phyloP scores from a whole-genome alignment of 768 basidiomycete genomes.

The Boletus tomentosulus region DNA sequence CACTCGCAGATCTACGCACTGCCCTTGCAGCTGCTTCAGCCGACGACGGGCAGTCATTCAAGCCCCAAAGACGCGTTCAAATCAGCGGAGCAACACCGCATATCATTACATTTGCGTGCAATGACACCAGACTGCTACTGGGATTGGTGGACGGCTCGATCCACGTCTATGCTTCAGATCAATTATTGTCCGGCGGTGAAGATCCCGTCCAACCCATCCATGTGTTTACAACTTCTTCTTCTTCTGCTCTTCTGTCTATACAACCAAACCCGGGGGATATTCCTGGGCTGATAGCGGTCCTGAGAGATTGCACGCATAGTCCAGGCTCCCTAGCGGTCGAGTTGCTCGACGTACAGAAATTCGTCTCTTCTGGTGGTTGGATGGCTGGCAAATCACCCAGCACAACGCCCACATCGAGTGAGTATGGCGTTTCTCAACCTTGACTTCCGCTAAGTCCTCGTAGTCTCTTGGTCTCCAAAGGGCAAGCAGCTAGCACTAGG shows the following conservation, averaged over 20 bases:
- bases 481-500: constrained; percentile 82
- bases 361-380: constrained; percentile 49
- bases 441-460: constrained; percentile 7
- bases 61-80: constrained; percentile 48
- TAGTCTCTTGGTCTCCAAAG: constrained; percentile 84
- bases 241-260: constrained; percentile 49
- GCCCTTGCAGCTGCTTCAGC: constrained; percentile 43
- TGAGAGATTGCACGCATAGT: constrained; percentile 37
- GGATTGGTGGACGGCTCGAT: constrained; percentile 58
- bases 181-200: constrained; percentile 44
- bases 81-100: constrained; percentile 46
- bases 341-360: constrained; percentile 52
- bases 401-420: constrained; percentile 56
- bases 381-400: constrained; percentile 45
- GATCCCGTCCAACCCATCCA: constrained; percentile 45
- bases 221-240: constrained; percentile 40
- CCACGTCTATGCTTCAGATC: constrained; percentile 53
- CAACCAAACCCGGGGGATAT: constrained; percentile 60
- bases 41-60: constrained; percentile 40
- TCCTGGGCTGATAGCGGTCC: constrained; percentile 55
- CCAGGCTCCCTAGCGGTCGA: constrained; percentile 47
- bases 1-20: constrained; percentile 56
- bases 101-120: constrained; percentile 51
- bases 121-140: constrained; percentile 58
- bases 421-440: constrained; percentile 21